These are phyloP conservation scores for Thermothielavioides terrestris DNA, from an alignment of 495 filamentous ascomycete species.

Conservation along the genomic window DNA sequence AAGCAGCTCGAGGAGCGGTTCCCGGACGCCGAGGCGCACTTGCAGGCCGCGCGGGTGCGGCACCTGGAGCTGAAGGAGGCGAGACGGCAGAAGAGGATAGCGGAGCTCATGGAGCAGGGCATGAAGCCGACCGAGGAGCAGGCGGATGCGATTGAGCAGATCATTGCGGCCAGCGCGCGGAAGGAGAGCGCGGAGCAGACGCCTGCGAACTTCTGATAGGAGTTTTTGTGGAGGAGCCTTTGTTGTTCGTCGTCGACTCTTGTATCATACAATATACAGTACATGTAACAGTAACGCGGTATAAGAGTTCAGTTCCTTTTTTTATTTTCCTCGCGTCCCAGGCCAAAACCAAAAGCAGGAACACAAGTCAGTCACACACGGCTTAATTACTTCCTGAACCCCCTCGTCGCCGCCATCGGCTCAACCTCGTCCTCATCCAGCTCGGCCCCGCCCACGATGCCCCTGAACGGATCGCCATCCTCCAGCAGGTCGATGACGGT, in stretches of 20 bases:
- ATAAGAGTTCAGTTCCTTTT: too few relatives aligned
- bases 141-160: constrained; percentile 8
- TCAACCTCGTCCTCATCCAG: constrained; percentile 27
- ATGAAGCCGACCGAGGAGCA: constrained; percentile 6
- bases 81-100: constrained; percentile 30
- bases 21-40: constrained; percentile 26
- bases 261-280: constrained; percentile 17
- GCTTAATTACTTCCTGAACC: constrained; percentile 37
- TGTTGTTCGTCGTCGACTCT: background rate
- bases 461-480: constrained; percentile 52
- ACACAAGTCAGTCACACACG: too few relatives aligned
- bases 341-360: too few relatives aligned
- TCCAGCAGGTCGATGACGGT: constrained; percentile 58
- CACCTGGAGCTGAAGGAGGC: constrained; percentile 38
- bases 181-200: background rate
- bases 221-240: background rate
- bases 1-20: constrained; percentile 31
- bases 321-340: too few relatives aligned
- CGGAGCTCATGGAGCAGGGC: constrained; percentile 11
- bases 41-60: constrained; percentile 31
- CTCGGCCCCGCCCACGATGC: constrained; percentile 21
- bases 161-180: background rate
- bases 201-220: background rate
- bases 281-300: constrained; percentile 1
- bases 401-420: constrained; percentile 31